Base-by-base conservation (phyloP, 2,329 filamentous ascomycete species). In the Saccharata proteae region DNA sequence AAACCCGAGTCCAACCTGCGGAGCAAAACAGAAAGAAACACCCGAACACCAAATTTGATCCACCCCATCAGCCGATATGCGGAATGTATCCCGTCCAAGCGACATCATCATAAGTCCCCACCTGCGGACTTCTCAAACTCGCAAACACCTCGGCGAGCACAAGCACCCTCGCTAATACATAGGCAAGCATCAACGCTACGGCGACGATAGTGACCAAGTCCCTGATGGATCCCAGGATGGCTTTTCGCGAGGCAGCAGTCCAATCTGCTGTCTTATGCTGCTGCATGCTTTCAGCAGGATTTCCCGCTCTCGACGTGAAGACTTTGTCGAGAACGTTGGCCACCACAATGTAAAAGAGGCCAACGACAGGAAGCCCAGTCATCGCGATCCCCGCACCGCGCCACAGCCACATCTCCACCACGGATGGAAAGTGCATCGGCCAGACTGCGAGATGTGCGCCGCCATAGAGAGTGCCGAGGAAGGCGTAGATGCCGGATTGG, bases 401-500 rank as follows among this genome's bases (percentile, higher is more conserved):
- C 50, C 49, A 52, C 3, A 44, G 13, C 24, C 29, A 37, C n/a
- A 29, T 34, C 30, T 52, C 50, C 3, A 35, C 25, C 0, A 10
- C 6, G 6, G 41, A 44, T 7, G 44, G 40, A 26, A 51, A 54
- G 6, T 35, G 13, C 13, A 35, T 38, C 7, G 38, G 39, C 49
- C 48, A 52, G 4, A 40, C 47, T 1, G 31, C 16, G 13, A 48
- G 29, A 28, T 52, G 48, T 9, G 47, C 22, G 23, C 41, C 40
- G 14, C 48, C 49, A 28, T 53, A 52, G 6, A 37, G 21, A 2
- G 38, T 33, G 14, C 19, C 29, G 30, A 38, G 12, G 18, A 35
- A 3, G n/a, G 26, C 22, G 14, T 22, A 14, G 8, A 16, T 16
- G n/a, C 15, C 29, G 8, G 15, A 17, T 6, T 23, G 29, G 6